These are phyloP conservation scores for Talaromyces rugulosus DNA, from an alignment of 2,329 filamentous ascomycete species.

Conservation along the genomic window DNA sequence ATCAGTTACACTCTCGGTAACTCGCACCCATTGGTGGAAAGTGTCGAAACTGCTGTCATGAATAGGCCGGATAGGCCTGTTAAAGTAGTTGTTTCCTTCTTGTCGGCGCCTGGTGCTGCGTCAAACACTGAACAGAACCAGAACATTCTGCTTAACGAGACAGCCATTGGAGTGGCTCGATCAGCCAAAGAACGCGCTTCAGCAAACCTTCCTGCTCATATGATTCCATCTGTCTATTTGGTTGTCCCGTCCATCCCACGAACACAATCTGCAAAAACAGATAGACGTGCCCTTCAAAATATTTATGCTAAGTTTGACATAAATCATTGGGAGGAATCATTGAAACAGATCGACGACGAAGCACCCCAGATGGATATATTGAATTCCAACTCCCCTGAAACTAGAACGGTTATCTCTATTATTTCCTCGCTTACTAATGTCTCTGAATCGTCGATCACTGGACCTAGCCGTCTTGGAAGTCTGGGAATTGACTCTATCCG, in stretches of 20 bases:
- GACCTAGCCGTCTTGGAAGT: slow-evolving; percentile 20
- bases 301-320: slow-evolving; percentile 24
- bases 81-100: slow-evolving; percentile 32
- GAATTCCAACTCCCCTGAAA: not conserved
- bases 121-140: not conserved
- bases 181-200: slow-evolving; percentile 20
- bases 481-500: slow-evolving; percentile 30
- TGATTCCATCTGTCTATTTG: slow-evolving; percentile 6
- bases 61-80: slow-evolving; percentile 27
- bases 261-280: slow-evolving; percentile 6
- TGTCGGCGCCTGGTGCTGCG: slow-evolving; percentile 22
- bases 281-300: not conserved
- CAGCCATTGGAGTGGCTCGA: slow-evolving; percentile 20
- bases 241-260: not conserved
- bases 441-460: slow-evolving; percentile 17
- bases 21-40: slow-evolving; percentile 27
- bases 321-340: slow-evolving; percentile 23
- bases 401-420: slow-evolving; percentile 15
- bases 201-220: slow-evolving; percentile 14
- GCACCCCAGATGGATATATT: not conserved
- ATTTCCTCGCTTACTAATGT: slow-evolving; percentile 22
- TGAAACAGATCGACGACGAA: not conserved
- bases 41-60: slow-evolving; percentile 29
- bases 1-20: slow-evolving; percentile 32
- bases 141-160: slow-evolving; percentile 14